Evolutionary conservation across 2,329 filamentous ascomycete species (phyloP).

Genomic region (Nothomitra cinnamomea): DNA sequence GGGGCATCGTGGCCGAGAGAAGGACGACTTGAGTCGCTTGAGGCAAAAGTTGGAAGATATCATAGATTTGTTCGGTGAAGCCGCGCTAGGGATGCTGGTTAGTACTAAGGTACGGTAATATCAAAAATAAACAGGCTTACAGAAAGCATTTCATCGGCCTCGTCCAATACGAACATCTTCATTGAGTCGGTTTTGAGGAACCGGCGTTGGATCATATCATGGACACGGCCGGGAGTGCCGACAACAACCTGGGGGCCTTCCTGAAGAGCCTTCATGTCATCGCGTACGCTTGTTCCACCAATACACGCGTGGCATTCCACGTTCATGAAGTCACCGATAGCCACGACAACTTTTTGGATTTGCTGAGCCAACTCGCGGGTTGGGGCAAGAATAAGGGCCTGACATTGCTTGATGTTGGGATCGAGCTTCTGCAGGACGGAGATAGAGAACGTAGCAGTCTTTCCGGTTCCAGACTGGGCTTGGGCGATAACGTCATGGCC

Average conservation of each 20-base stretch:
- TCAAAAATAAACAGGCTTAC: conserved; percentile 29
- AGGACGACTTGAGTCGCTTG: conserved; percentile 98
- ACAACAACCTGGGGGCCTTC: conserved; percentile 95
- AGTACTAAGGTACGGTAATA: conserved; percentile 1
- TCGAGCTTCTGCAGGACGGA: conserved; percentile 98
- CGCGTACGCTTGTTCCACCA: conserved; percentile 92
- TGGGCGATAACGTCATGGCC: conserved; percentile 98
- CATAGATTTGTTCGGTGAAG: conserved; percentile 99
- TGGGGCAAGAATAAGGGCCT: conserved; percentile 93
- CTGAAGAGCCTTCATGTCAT: conserved; percentile 95
- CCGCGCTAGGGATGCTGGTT: conserved; percentile 44
- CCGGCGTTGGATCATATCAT: conserved; percentile 98
- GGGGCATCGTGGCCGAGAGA: conserved; percentile 94
- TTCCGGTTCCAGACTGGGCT: conserved; percentile 98
- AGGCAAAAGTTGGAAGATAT: conserved; percentile 97
- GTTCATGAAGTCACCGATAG: conserved; percentile 99
- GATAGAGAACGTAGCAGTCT: conserved; percentile 99
- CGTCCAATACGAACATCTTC: conserved; percentile 99
- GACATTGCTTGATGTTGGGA: conserved; percentile 82
- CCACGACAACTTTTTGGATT: conserved; percentile 98
- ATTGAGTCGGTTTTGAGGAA: conserved; percentile 93
- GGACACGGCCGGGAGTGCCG: conserved; percentile 94
- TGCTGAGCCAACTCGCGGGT: conserved; percentile 98
- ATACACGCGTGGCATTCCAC: conserved; percentile 99
- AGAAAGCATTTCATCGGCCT: conserved; percentile 98